Base-by-base conservation (phyloP, 768 basidiomycete genomes). In the Pleurotus pulmonarius region DNA sequence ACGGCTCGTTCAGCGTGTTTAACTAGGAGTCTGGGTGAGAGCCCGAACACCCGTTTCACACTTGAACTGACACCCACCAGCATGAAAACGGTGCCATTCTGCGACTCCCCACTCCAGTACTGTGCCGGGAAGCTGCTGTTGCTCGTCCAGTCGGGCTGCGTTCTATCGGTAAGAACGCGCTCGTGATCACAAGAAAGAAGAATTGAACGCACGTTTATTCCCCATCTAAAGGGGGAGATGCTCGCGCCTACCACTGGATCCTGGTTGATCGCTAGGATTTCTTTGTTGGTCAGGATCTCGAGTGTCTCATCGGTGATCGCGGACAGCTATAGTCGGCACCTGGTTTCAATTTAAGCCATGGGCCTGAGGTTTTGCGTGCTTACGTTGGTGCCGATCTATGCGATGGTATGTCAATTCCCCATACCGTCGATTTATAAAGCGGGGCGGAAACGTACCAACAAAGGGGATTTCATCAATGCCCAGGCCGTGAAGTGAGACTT, bases 401-500 rank as follows among this genome's bases (percentile, higher is more conserved):
- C 29, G 29, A 34, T 2, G 29, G 6, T 29, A 34, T 3, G 8
- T 8, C 29, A 34, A 34, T 34, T 34, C 29, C 8, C 29, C 29
- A 34, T 34, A 11, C 3, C 29, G 29, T 3, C 2, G 29, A 34
- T 34, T 34, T 0, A 34, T 29, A 1, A 25, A 39, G 4, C 38
- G 45, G 34, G 44, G 4, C 38, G 45, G 34, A 7, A 12, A 9
- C 65, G 67, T 25, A 75, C 73, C 57, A 88, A 65, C 25, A 88
- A 75, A 2, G 86, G 86, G 0, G 70, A 73, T 63, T 87, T 88
- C 81, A 87, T 79, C 26, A 88, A 67, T 37, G 84, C 84, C 86
- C 87, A 88, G 0, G 83, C 85, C 0, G 86, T 87, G 65, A 87
- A 88, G 64, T 88, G 86, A 2, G 84, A 76, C 66, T 87, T 87